These are phyloP conservation scores for Lasiodiplodia citricola DNA, from an alignment of 2,329 filamentous ascomycete species.

Conservation along the genomic window DNA sequence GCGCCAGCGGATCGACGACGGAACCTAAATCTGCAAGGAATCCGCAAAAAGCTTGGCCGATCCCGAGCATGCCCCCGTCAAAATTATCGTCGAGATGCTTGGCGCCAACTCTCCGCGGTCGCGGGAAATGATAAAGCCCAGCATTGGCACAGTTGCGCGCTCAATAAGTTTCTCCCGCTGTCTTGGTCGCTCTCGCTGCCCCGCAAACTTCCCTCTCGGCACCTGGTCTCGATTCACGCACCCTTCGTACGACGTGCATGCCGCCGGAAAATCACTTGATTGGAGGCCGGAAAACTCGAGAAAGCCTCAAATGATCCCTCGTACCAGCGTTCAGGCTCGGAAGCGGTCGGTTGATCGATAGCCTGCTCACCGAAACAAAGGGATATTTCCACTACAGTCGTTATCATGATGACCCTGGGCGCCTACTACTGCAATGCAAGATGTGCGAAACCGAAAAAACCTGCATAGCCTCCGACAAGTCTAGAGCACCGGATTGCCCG, in stretches of 20 bases:
- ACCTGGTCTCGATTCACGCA: neutral
- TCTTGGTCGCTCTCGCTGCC: neutral
- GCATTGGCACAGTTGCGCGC: neutral
- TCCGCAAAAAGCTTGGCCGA: slow-evolving; percentile 2
- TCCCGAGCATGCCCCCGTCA: too few species aligned
- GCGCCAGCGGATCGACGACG: neutral
- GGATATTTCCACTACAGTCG: too few species aligned
- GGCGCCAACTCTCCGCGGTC: neutral
- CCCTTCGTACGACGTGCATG: neutral
- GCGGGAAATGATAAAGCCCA: neutral
- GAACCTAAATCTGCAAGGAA: neutral
- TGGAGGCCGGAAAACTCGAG: neutral
- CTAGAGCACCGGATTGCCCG: neutral
- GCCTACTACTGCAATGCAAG: neutral
- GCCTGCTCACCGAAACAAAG: neutral
- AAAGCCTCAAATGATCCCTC: neutral
- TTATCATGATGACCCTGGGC: too few species aligned
- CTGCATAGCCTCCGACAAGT: neutral
- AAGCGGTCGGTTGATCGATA: neutral
- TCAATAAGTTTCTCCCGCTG: neutral
- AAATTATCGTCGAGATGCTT: neutral
- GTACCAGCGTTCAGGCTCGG: neutral
- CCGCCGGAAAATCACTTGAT: neutral
- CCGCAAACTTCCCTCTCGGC: neutral
- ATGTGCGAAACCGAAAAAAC: neutral